Conservation (phyloP, 805 yeast species). For the Blastobotrys parvus region DNA sequence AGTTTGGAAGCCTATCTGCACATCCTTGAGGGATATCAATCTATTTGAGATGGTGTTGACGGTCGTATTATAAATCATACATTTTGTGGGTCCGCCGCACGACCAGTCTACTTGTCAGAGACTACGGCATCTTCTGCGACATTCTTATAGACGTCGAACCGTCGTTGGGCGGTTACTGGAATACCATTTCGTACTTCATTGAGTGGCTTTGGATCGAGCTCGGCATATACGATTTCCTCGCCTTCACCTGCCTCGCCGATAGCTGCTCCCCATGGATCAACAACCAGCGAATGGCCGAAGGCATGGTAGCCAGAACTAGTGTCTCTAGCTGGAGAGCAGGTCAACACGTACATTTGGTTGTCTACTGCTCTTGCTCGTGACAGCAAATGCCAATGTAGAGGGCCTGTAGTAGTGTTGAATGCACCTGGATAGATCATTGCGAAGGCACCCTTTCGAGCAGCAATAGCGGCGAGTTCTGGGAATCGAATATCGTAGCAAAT, state of each 20-base stretch:
- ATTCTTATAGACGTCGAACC: slow-evolving; percentile 57
- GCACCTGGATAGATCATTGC: slow-evolving; percentile 86
- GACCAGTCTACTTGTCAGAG: slow-evolving; percentile 16
- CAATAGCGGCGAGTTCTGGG: slow-evolving; percentile 75
- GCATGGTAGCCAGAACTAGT: slow-evolving; percentile 74
- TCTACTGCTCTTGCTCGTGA: slow-evolving; percentile 85
- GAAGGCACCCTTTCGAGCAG: slow-evolving; percentile 62
- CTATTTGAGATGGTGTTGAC: too few relatives aligned
- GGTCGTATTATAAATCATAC: too few relatives aligned
- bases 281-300: slow-evolving; percentile 78
- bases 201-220: slow-evolving; percentile 54
- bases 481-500: slow-evolving; percentile 90
- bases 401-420: slow-evolving; percentile 87
- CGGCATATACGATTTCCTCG: slow-evolving; percentile 70
- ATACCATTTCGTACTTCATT: slow-evolving; percentile 53
- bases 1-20: too few relatives aligned
- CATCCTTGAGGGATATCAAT: too few relatives aligned
- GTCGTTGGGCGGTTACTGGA: slow-evolving; percentile 61
- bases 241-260: slow-evolving; percentile 70
- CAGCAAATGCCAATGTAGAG: slow-evolving; percentile 78
- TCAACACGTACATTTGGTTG: slow-evolving; percentile 72
- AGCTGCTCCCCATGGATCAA: slow-evolving; percentile 85
- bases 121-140: slow-evolving; percentile 23
- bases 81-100: too few relatives aligned
- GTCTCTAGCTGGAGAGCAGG: slow-evolving; percentile 90